Percentiles rank a stretch among this genome's conserved stretches.
phyloP scores from a whole-genome alignment of 192 early-diverging fungal species.

The Piromyces sp. region DNA sequence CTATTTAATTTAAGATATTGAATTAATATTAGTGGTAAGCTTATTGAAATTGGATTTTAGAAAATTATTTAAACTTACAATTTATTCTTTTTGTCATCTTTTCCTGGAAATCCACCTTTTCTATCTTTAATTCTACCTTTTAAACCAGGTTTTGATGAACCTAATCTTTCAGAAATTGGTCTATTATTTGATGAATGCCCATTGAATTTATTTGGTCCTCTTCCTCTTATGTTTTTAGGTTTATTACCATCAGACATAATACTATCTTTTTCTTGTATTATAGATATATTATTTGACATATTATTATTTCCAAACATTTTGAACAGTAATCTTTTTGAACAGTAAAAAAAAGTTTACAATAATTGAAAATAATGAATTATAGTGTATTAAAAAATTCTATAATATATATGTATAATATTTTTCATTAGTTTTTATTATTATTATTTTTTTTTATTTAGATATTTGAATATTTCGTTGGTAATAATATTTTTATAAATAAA shows the following conservation, averaged over 20 bases:
- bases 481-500: no score
- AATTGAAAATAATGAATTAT: no score
- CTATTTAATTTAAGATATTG: no score
- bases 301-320: not conserved
- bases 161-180: not conserved
- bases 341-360: no score
- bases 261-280: not conserved
- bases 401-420: no score
- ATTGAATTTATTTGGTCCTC: not conserved
- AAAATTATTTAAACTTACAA: not conserved
- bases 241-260: not conserved
- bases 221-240: not conserved
- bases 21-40: no score
- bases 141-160: not conserved
- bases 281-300: not conserved
- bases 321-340: not conserved
- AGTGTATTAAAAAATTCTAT: no score
- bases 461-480: no score
- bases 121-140: not conserved
- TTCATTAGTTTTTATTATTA: no score
- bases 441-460: no score
- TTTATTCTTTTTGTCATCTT: not conserved
- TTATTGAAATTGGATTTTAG: no score
- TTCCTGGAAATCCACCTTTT: not conserved
- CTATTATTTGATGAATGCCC: not conserved